Conservation (phyloP, 306 rosid genomes). For the Medicago lupulina region DNA sequence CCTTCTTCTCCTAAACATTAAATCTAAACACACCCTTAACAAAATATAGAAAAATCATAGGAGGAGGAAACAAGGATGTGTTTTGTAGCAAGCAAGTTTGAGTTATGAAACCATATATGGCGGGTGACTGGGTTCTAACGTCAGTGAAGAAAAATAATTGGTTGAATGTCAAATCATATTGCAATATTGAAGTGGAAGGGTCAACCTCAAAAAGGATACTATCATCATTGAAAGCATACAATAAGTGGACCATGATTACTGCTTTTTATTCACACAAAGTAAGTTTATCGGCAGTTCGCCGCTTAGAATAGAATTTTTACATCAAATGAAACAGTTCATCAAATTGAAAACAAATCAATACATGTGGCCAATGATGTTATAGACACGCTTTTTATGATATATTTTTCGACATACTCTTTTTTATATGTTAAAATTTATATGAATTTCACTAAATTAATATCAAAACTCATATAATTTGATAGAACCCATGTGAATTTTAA, state of each 20-base stretch:
- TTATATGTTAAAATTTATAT: no score
- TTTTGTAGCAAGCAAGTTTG: not conserved
- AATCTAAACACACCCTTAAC: no score
- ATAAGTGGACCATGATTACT: constrained; percentile 30
- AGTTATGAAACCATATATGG: constrained; percentile 29
- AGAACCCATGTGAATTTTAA: no score
- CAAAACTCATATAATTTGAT: no score
- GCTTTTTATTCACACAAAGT: not conserved
- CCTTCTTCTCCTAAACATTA: no score
- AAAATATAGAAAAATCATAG: no score
- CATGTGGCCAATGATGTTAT: no score
- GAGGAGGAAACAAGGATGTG: not conserved
- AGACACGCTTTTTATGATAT: no score
- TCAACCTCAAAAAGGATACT: constrained; percentile 43
- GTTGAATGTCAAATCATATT: constrained; percentile 38
- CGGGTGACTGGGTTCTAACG: constrained; percentile 51
- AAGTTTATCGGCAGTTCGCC: constrained; percentile 36
- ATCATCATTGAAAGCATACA: constrained; percentile 37
- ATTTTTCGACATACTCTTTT: no score
- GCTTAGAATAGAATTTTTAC: constrained; percentile 39
- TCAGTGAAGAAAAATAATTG: constrained; percentile 41
- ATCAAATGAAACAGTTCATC: constrained; percentile 21
- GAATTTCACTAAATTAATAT: no score
- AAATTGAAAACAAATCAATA: no score
- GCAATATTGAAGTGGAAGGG: constrained; percentile 34